Evolutionary conservation across 768 basidiomycete genomes (phyloP), one percentile per base, ranked within the genome.

Genomic region (Cystoderma amianthinum): DNA sequence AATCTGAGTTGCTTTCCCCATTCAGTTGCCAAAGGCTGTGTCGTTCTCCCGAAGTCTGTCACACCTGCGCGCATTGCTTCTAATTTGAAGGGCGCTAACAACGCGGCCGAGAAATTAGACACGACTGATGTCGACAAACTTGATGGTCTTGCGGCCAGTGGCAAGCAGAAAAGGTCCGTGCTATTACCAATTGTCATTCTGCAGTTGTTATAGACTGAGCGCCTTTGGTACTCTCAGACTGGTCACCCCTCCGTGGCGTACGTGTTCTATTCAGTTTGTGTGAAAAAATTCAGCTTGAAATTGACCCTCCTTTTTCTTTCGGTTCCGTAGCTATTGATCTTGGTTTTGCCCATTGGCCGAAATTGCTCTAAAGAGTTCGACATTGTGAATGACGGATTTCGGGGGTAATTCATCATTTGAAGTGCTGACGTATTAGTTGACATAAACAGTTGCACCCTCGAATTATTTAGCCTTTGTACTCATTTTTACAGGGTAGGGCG

Each of bases 31-130:
- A 83, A 85, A 53, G 77, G 71, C 25, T 65, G 79, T 32, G 70
- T 86, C 25, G 68, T 73, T 20, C 72, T 94, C 24, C 78, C 89
- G 2, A 91, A 90, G 62, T 87, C 85, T 4, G 82, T 91, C 25
- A 91, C 74, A 1, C 73, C 77, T 20, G 56, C 69, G 23, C 78
- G 88, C 41, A 86, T 91, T 57, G 62, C 68, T 15, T 60, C 72
- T 2, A 85, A 84, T 56, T 53, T 78, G 38, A 60, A 56, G 9
- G 82, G 82, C 19, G 60, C 79, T 13, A 36, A 77, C 17, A 53
- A 54, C 19, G 79, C 74, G 2, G 53, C 60, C 30, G 57, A 61
- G 37, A 74, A 68, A 48, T 59, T 85, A 19, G 63, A 65, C 15
- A 44, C 65, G 24, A 64, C 61, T 44, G 84, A 85, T 45, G 60